Evolutionary conservation across 1,284 basidiomycete species (phyloP), one percentile per base, ranked within the genome.

Genomic region (Puccinia horiana): DNA sequence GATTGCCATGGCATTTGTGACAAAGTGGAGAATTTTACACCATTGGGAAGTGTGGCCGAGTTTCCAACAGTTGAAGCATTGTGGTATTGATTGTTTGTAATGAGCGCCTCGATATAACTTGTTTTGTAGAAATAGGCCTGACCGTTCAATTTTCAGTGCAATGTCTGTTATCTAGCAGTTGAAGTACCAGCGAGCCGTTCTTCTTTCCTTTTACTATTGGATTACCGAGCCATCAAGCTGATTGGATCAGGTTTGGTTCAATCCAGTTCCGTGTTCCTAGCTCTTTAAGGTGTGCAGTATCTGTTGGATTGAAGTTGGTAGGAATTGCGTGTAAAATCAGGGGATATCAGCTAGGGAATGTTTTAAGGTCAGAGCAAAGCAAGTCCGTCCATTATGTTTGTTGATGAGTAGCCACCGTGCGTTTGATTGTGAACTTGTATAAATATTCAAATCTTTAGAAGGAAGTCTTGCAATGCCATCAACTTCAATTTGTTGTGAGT

Each of bases 91-190:
- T 70, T 35, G 35, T 6, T 8, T 12, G 29, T 70, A 70, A 35
- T 70, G 67, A 40, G 67, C 23, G 8, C 67, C 29, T 5, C 35
- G 29, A 70, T 70, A 58, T 11, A 23, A 35, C 29, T 29, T 5
- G 9, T 14, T 70, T 70, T 70, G 67, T 40, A 70, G 35, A 44
- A 70, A 70, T 9, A 70, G 67, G 11, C 42, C 35, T 5, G 42
- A 37, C 8, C 35, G 42, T 70, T 70, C 42, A 44, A 70, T 70
- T 70, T 70, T 70, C 11, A 9, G 6, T 5, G 67, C 67, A 29
- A 70, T 70, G 23, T 70, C 67, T 44, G n/a, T 70, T 70, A n/a
- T 70, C 67, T 9, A 70, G 67, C 20, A 70, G 35, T 6, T 70
- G 67, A 9, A 70, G n/a, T 11, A 35, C 67, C 5, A 70, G 9